Conservation (phyloP, 2,329 filamentous ascomycete species). For the Ophioceras dolichostomum region DNA sequence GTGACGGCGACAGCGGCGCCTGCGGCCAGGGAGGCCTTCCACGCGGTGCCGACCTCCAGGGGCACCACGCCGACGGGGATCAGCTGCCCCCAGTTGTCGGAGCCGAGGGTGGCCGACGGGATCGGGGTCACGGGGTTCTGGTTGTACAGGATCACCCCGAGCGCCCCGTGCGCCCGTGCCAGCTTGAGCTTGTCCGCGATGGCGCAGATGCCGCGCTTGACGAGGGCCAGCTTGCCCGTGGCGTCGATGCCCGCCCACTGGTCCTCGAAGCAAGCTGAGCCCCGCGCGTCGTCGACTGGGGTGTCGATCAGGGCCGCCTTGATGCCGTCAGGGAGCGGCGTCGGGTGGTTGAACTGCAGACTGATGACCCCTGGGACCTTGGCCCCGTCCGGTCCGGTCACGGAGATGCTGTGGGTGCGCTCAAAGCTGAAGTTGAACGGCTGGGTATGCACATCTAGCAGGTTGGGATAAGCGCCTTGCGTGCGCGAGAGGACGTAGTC, state of each 20-base stretch:
- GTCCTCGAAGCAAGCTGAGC: conserved; percentile 27
- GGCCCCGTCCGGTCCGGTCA: conserved; percentile 31
- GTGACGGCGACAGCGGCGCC: conserved; percentile 18
- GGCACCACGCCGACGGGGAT: conserved; percentile 14
- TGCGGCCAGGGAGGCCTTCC: conserved; percentile 17
- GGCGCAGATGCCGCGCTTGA: conserved; percentile 31
- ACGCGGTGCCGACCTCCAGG: conserved; percentile 12
- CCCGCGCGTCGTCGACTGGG: conserved; percentile 21
- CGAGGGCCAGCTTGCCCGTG: conserved; percentile 28
- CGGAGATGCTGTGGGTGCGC: conserved; percentile 26
- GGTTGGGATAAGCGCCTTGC: conserved; percentile 21
- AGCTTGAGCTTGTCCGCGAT: conserved; percentile 29
- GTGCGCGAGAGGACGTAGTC: conserved; percentile 41
- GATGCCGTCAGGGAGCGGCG: conserved; percentile 18
- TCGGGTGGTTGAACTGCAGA: conserved; percentile 31
- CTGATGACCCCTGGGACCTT: conserved; percentile 25
- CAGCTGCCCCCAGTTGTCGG: conserved; percentile 11
- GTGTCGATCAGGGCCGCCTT: conserved; percentile 22
- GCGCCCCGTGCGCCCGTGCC: conserved; percentile 26
- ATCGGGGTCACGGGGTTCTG: conserved; percentile 27
- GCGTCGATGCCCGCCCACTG: conserved; percentile 31
- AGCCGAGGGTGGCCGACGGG: conserved; percentile 34
- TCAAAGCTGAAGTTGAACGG: conserved; percentile 33
- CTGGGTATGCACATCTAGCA: conserved; percentile 31
- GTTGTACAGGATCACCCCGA: conserved; percentile 46